phyloP scores from a whole-genome alignment of 176 grass and related monocot genomes.

The Phyllostachys edulis region DNA sequence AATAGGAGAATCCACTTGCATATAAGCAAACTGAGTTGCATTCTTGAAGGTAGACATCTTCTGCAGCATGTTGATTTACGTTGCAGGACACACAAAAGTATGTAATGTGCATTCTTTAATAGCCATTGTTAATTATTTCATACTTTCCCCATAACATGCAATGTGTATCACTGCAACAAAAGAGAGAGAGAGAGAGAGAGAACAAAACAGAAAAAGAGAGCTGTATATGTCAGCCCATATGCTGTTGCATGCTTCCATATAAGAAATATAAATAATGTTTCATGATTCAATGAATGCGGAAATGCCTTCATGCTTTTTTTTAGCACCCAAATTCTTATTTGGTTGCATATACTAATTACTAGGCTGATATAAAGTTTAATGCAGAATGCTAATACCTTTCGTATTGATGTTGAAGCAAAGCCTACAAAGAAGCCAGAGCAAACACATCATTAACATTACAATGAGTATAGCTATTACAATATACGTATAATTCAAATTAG shows the following conservation, averaged over 20 bases:
- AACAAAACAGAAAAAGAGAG: not conserved
- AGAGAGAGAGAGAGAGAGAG: not conserved
- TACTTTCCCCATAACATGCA: not conserved
- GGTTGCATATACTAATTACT: constrained; percentile 23
- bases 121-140: not conserved
- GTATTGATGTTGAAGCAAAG: constrained; percentile 43
- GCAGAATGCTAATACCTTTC: constrained; percentile 50
- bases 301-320: constrained; percentile 12
- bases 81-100: constrained; percentile 2
- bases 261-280: not conserved
- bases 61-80: not conserved
- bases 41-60: constrained; percentile 12
- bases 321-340: not conserved
- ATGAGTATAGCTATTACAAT: constrained; percentile 14
- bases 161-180: not conserved
- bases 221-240: not conserved
- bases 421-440: constrained; percentile 53
- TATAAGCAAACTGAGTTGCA: not conserved
- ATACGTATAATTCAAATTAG: not conserved
- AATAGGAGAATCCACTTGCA: not conserved
- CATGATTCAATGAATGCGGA: not conserved
- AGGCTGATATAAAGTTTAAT: constrained; percentile 17
- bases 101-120: not conserved
- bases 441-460: constrained; percentile 41
- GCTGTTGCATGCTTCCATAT: not conserved